These are phyloP conservation scores for Afroboletus lepidellus DNA, from an alignment of 1,284 basidiomycete species.

Conservation along the genomic window DNA sequence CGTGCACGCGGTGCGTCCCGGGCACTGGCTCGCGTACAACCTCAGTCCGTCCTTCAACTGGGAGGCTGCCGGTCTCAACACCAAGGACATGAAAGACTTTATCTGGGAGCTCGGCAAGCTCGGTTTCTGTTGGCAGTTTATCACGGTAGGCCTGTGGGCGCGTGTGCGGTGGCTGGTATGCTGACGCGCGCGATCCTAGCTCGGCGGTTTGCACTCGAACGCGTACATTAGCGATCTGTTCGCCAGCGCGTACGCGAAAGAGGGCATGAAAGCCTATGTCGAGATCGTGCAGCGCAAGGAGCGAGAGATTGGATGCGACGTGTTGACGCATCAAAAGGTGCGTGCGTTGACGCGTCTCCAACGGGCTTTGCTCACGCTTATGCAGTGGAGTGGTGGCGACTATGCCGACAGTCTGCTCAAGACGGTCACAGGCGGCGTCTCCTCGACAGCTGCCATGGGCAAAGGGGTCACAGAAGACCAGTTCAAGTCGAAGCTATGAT, in stretches of 20 bases:
- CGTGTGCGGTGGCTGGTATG: neutral
- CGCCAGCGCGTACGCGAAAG: conserved; percentile 82
- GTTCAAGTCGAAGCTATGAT: conserved; percentile 65
- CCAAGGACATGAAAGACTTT: conserved; percentile 85
- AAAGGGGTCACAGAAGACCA: conserved; percentile 91
- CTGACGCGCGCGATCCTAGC: conserved; percentile 44
- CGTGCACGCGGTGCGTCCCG: conserved; percentile 77
- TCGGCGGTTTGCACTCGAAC: conserved; percentile 95
- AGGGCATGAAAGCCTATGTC: conserved; percentile 92
- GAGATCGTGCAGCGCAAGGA: conserved; percentile 84
- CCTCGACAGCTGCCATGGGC: conserved; percentile 96
- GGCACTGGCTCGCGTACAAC: conserved; percentile 95
- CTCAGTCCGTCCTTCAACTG: conserved; percentile 91
- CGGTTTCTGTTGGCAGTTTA: conserved; percentile 98
- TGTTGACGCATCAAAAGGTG: conserved; percentile 86
- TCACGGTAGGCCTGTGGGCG: conserved; percentile 65
- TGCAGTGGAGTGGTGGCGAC: conserved; percentile 91
- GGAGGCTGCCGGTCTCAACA: conserved; percentile 86
- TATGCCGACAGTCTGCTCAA: conserved; percentile 91
- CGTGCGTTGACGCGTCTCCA: conserved; percentile 13
- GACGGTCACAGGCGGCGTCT: conserved; percentile 93
- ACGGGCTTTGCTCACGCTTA: conserved; percentile 16
- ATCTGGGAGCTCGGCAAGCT: conserved; percentile 94
- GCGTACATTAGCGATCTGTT: conserved; percentile 96
- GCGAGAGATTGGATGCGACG: conserved; percentile 87